Evolutionary conservation across 2,329 filamentous ascomycete species (phyloP).

Genomic region (Fusarium napiforme): DNA sequence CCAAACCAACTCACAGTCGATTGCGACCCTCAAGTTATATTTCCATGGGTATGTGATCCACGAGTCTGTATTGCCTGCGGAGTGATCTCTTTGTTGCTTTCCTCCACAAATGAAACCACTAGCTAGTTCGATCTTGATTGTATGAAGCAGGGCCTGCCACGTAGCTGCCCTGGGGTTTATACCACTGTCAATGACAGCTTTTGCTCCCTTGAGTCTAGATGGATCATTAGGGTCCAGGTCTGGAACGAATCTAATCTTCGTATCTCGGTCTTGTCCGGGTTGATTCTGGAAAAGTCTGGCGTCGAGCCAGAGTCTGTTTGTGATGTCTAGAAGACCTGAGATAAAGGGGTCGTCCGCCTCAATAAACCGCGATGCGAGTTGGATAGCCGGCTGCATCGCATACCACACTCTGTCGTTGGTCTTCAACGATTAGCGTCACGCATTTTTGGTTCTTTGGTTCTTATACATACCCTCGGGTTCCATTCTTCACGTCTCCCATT

Average conservation of each 20-base stretch:
- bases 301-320: constrained; percentile 39
- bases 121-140: constrained; percentile 12
- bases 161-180: neutral
- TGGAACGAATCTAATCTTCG: constrained; percentile 18
- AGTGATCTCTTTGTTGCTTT: neutral
- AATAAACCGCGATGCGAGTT: constrained; percentile 42
- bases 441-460: neutral
- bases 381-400: constrained; percentile 45
- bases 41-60: neutral
- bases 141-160: neutral
- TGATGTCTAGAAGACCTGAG: constrained; percentile 35
- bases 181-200: neutral
- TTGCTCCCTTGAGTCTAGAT: constrained; percentile 3
- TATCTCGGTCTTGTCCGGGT: neutral
- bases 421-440: constrained; percentile 4
- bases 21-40: neutral
- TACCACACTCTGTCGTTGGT: constrained; percentile 45
- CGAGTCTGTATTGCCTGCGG: neutral
- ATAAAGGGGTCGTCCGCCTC: constrained; percentile 34
- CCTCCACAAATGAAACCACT: constrained; percentile 20
- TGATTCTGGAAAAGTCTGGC: constrained; percentile 1
- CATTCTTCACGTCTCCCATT: constrained; percentile 39
- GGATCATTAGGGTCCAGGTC: neutral
- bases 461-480: constrained; percentile 36
- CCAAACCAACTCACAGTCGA: constrained; percentile 41